These are phyloP conservation scores for Ensete glaucum DNA, from an alignment of 176 grass and related monocot species.

Conservation along the genomic window DNA sequence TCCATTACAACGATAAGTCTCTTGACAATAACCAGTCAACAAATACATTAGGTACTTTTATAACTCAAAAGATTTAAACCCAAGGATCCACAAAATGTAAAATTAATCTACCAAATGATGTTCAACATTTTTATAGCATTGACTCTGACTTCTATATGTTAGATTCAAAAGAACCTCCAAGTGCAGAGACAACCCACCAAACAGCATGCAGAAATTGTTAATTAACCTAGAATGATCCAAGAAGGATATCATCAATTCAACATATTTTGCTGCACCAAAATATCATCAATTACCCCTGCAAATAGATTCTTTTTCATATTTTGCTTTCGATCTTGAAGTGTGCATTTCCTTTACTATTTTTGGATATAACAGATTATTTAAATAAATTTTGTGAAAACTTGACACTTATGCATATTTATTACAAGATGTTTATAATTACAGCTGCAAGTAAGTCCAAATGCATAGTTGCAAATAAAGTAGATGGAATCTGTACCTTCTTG, in stretches of 20 bases:
- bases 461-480: neutral
- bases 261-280: neutral
- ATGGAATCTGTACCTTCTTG: slow-evolving; percentile 65
- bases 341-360: neutral
- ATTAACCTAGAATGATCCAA: neutral
- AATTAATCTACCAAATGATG: no score
- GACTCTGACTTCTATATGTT: no score
- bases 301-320: neutral
- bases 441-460: neutral
- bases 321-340: neutral
- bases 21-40: no score
- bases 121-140: no score
- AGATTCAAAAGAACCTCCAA: slow-evolving; percentile 3
- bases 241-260: no score
- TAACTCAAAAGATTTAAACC: no score
- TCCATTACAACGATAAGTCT: no score
- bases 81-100: no score
- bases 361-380: neutral
- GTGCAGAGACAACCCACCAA: neutral
- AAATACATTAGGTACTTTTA: no score
- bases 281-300: neutral
- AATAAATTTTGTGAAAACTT: neutral
- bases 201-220: neutral
- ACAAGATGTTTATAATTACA: no score
- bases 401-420: neutral